These are phyloP conservation scores for Podila verticillata DNA, from an alignment of 192 early-diverging fungal genomes.

Conservation along the genomic window DNA sequence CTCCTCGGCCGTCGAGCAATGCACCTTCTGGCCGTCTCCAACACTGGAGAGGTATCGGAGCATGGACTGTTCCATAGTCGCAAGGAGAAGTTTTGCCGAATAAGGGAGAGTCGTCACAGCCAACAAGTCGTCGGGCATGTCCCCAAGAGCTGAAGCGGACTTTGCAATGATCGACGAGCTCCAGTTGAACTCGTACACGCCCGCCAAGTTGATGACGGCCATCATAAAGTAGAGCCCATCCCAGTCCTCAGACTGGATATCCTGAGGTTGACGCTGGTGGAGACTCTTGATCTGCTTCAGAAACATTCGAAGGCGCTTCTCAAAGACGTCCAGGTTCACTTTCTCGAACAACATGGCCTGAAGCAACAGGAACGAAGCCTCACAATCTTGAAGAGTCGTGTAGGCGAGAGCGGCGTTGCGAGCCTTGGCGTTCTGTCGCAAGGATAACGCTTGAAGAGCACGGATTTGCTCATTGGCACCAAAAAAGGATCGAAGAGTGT, in stretches of 20 bases:
- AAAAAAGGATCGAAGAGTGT: conserved; percentile 60
- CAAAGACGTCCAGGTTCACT: conserved; percentile 64
- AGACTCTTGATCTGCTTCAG: conserved; percentile 22
- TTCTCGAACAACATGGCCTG: conserved; percentile 71
- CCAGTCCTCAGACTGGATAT: conserved; percentile 4
- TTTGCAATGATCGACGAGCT: conserved; percentile 37
- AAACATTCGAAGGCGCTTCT: conserved; percentile 34
- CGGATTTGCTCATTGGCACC: conserved; percentile 55
- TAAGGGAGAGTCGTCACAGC: conserved; percentile 42
- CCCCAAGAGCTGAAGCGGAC: conserved; percentile 17
- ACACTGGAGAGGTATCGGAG: conserved; percentile 33
- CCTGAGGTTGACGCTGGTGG: not conserved
- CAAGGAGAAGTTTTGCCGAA: conserved; percentile 43
- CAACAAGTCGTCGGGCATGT: conserved; percentile 18
- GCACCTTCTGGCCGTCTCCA: conserved; percentile 10
- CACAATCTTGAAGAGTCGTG: conserved; percentile 27
- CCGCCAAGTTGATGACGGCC: conserved; percentile 57
- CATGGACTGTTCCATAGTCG: conserved; percentile 52
- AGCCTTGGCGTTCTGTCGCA: conserved; percentile 30
- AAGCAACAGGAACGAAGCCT: conserved; percentile 54
- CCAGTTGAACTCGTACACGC: conserved; percentile 60
- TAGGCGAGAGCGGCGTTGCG: conserved; percentile 11
- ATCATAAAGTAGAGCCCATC: conserved; percentile 60
- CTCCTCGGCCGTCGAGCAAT: conserved; percentile 12
- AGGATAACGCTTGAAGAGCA: conserved; percentile 8